Conservation (phyloP, 148 eudicot genomes). For the Diospyros lotus region DNA sequence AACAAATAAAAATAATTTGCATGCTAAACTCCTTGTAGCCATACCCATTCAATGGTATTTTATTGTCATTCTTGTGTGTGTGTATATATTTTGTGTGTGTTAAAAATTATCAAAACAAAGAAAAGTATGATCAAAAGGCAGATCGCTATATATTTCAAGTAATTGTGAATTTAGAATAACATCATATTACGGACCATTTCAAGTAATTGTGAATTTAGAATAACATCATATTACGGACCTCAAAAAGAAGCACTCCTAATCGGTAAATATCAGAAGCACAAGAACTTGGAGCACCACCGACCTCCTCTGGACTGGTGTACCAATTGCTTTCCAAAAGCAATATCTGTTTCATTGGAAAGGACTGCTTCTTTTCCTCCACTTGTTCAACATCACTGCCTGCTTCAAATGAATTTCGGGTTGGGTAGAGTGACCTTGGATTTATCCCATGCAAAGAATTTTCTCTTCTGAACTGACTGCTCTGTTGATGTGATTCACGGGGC, state of each 20-base stretch:
- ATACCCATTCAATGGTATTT: no score
- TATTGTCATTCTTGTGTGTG: no score
- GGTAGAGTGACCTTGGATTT: slow-evolving; percentile 31
- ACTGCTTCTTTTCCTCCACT: slow-evolving; percentile 49
- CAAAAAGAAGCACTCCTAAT: slow-evolving; percentile 94
- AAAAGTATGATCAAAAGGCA: slow-evolving; percentile 2
- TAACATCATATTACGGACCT: slow-evolving; percentile 48
- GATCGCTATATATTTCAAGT: slow-evolving; percentile 11
- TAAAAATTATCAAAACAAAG: background rate
- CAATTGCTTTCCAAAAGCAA: slow-evolving; percentile 81
- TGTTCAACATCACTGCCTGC: slow-evolving; percentile 35
- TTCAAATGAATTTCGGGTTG: slow-evolving; percentile 17
- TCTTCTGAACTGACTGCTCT: slow-evolving; percentile 19
- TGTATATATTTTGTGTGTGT: no score
- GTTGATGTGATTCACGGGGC: slow-evolving; percentile 18
- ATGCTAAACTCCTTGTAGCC: no score
- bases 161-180: slow-evolving; percentile 13
- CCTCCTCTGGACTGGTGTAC: slow-evolving; percentile 91
- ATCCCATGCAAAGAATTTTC: slow-evolving; percentile 17
- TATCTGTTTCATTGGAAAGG: slow-evolving; percentile 79
- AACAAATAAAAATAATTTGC: no score
- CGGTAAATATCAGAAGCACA: slow-evolving; percentile 91
- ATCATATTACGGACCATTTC: slow-evolving; percentile 39
- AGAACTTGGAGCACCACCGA: slow-evolving; percentile 67
- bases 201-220: slow-evolving; percentile 16